These are phyloP conservation scores for Amyloporia xantha DNA, from an alignment of 768 basidiomycete genomes.

Conservation along the genomic window DNA sequence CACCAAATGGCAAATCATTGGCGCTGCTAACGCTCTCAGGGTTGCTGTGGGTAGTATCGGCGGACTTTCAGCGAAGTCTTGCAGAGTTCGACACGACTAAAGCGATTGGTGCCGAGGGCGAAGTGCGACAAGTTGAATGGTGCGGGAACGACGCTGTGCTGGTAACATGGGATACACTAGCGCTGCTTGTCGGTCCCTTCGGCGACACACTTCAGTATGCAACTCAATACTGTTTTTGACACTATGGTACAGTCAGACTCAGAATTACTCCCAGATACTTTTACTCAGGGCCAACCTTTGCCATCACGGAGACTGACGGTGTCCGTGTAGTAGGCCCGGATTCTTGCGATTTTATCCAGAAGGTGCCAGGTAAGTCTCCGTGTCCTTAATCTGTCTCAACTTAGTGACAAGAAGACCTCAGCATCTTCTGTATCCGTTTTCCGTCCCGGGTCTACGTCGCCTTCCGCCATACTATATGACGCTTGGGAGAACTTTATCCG, in stretches of 20 bases:
- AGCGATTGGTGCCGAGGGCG: conserved; percentile 47
- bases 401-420: conserved; percentile 20
- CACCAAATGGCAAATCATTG: conserved; percentile 90
- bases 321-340: conserved; percentile 77
- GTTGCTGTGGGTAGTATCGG: conserved; percentile 88
- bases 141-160: conserved; percentile 94
- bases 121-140: conserved; percentile 78
- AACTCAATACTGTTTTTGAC: neutral
- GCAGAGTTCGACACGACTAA: conserved; percentile 77
- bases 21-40: conserved; percentile 72
- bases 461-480: conserved; percentile 87
- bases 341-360: conserved; percentile 84
- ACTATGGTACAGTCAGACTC: conserved; percentile 3
- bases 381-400: neutral
- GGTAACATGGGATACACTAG: conserved; percentile 73
- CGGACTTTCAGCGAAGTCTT: conserved; percentile 83
- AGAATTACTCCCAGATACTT: conserved; percentile 54
- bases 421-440: conserved; percentile 80
- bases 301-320: conserved; percentile 85
- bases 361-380: conserved; percentile 70
- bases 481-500: conserved; percentile 85
- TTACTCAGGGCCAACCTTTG: conserved; percentile 69
- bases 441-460: conserved; percentile 86
- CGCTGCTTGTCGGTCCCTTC: conserved; percentile 85
- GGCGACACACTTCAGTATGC: conserved; percentile 80